A percentile compares a stretch with the other conserved stretches of the same genome.
Evolutionary conservation across 2,329 filamentous ascomycete species (phyloP).

Genomic region (Sordariomycetes sp.): DNA sequence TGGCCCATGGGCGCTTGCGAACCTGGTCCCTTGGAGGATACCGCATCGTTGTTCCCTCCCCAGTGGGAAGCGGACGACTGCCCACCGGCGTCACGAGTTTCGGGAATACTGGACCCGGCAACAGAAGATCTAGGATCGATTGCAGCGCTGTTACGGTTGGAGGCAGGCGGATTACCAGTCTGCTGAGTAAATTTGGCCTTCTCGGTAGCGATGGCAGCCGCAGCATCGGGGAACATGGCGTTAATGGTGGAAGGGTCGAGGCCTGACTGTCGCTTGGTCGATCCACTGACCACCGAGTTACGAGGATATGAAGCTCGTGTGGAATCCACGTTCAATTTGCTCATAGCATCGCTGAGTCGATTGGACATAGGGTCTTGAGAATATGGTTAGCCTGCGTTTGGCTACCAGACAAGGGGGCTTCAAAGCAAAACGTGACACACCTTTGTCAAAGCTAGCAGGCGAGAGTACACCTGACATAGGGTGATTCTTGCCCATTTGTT

Average conservation of each 20-base stretch:
- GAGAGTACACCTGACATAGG: constrained; percentile 94
- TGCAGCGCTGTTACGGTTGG: constrained; percentile 83
- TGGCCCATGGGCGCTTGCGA: constrained; percentile 86
- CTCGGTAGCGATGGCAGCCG: constrained; percentile 95
- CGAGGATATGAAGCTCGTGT: constrained; percentile 80
- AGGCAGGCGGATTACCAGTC: constrained; percentile 80
- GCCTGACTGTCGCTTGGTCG: constrained; percentile 86
- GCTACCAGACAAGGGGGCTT: background rate
- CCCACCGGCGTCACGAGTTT: constrained; percentile 17
- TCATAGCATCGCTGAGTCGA: constrained; percentile 92
- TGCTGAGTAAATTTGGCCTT: constrained; percentile 97
- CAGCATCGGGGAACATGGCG: constrained; percentile 97
- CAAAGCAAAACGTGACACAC: constrained; percentile 33
- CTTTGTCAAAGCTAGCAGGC: constrained; percentile 93
- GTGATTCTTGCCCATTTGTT: constrained; percentile 98
- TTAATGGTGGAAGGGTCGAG: constrained; percentile 91
- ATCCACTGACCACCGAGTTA: constrained; percentile 60
- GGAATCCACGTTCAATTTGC: constrained; percentile 80
- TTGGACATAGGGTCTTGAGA: constrained; percentile 93
- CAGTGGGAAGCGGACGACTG: constrained; percentile 58
- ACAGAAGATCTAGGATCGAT: constrained; percentile 71
- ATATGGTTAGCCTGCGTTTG: constrained; percentile 7
- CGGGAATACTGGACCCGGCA: constrained; percentile 65
- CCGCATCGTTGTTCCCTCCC: constrained; percentile 45
- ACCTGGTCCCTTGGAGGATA: constrained; percentile 64